phyloP scores from a whole-genome alignment of 805 yeast species.

The Candida vaughaniae region DNA sequence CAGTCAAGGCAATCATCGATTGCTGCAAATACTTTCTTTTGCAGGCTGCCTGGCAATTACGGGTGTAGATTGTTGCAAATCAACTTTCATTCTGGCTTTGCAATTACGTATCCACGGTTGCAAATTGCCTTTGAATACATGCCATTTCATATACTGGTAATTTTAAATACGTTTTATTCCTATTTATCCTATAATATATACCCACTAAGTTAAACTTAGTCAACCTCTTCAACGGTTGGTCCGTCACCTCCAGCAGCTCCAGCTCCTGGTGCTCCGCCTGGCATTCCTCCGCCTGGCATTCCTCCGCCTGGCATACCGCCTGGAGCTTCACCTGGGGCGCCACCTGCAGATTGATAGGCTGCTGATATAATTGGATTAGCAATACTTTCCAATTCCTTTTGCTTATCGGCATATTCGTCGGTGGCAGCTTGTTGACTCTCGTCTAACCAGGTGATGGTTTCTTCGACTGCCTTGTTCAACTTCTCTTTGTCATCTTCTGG shows the following conservation, averaged over 20 bases:
- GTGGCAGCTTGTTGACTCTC: conserved; percentile 37
- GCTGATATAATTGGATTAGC: conserved; percentile 40
- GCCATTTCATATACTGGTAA: too few species aligned
- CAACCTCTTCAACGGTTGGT: conserved; percentile 19
- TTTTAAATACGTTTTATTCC: too few species aligned
- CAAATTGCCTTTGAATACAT: too few species aligned
- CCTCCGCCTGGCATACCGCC: conserved; percentile 35
- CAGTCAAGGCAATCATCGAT: too few species aligned
- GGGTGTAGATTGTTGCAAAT: too few species aligned
- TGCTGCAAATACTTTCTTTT: too few species aligned
- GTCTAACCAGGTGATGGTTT: conserved; percentile 42
- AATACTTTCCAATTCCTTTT: conserved; percentile 39
- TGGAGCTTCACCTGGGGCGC: conserved; percentile 29
- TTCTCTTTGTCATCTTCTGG: conserved; percentile 51
- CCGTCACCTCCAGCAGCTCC: conserved; percentile 20
- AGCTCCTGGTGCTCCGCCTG: conserved; percentile 25
- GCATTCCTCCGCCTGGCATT: conserved; percentile 29
- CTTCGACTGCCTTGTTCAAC: conserved; percentile 42
- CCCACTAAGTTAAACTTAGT: too few species aligned
- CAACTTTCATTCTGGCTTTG: too few species aligned
- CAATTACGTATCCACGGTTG: too few species aligned
- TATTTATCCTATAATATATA: too few species aligned
- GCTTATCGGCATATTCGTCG: conserved; percentile 40
- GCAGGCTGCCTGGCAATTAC: too few species aligned
- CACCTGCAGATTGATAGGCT: conserved; percentile 33